These are phyloP conservation scores for Teratosphaeria zuluensis DNA, from an alignment of 2,329 filamentous ascomycete species.

Conservation along the genomic window DNA sequence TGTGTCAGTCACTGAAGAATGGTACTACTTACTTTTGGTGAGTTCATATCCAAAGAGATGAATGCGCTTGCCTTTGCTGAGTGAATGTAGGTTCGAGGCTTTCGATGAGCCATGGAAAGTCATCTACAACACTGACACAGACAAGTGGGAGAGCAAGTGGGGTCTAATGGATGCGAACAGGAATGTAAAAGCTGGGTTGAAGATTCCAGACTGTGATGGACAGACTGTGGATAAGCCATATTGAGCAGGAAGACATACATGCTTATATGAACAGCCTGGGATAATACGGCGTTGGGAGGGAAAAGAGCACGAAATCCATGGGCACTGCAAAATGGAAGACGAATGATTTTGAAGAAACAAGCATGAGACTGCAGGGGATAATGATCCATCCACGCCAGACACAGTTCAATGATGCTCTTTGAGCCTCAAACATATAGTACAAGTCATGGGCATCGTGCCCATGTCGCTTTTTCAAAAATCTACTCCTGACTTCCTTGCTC, in stretches of 20 bases:
- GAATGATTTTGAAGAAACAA: too few species aligned
- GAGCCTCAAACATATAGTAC: too few species aligned
- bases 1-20: constrained; percentile 70
- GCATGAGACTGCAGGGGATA: too few species aligned
- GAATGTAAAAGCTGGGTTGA: constrained; percentile 72
- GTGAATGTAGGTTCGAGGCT: constrained; percentile 59
- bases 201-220: constrained; percentile 78
- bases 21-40: constrained; percentile 90
- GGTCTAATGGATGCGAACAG: constrained; percentile 79
- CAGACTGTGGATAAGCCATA: constrained; percentile 40
- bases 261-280: too few species aligned
- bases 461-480: neutral
- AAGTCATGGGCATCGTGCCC: too few species aligned
- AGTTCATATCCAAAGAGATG: constrained; percentile 18
- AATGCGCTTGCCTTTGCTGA: neutral
- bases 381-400: too few species aligned
- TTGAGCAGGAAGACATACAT: neutral
- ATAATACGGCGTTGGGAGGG: too few species aligned
- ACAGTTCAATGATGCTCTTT: too few species aligned
- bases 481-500: neutral
- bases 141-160: constrained; percentile 94
- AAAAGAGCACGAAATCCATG: too few species aligned
- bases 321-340: too few species aligned
- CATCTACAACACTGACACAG: constrained; percentile 49
- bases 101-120: constrained; percentile 97